Conservation (phyloP, 495 filamentous ascomycete species). For the Penicillium malachiteum region DNA sequence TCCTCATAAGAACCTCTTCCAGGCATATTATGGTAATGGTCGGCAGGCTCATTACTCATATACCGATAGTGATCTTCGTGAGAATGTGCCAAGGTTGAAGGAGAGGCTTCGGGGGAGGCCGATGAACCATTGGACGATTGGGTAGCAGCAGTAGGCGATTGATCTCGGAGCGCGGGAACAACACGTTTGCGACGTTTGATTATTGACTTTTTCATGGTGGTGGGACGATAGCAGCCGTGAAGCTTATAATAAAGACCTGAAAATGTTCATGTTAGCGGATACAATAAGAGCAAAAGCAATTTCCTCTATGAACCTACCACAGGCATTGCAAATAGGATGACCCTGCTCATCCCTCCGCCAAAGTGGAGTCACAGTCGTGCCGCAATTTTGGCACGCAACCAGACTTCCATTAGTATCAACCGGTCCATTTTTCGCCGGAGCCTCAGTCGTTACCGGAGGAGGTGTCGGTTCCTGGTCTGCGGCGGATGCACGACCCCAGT, state of each 20-base stretch:
- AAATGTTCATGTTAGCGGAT: slow-evolving; percentile 24
- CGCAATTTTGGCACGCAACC: slow-evolving; percentile 95
- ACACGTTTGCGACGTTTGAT: slow-evolving; percentile 97
- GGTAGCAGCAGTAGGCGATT: slow-evolving; percentile 41
- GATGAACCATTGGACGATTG: slow-evolving; percentile 48
- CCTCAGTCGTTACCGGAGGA: slow-evolving; percentile 18
- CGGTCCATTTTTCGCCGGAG: slow-evolving; percentile 20
- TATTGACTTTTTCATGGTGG: slow-evolving; percentile 94
- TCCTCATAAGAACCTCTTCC: slow-evolving; percentile 12
- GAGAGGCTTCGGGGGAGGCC: slow-evolving; percentile 44
- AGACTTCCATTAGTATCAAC: slow-evolving; percentile 66
- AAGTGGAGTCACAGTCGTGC: slow-evolving; percentile 91
- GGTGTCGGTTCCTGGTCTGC: slow-evolving; percentile 23
- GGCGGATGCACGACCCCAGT: slow-evolving; percentile 33
- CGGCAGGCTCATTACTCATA: slow-evolving; percentile 38
- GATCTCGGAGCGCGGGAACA: slow-evolving; percentile 72
- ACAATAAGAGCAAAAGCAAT: slow-evolving; percentile 1
- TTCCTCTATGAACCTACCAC: slow-evolving; percentile 62
- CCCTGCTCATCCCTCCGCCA: slow-evolving; percentile 95
- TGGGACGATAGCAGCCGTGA: slow-evolving; percentile 87
- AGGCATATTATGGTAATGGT: slow-evolving; percentile 13
- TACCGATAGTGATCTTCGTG: slow-evolving; percentile 59
- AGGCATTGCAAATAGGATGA: slow-evolving; percentile 98
- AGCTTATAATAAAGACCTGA: slow-evolving; percentile 95
- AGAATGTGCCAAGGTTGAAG: slow-evolving; percentile 51